phyloP scores from a whole-genome alignment of 164 flowering plant species.

The Tetrastigma voinierianum region DNA sequence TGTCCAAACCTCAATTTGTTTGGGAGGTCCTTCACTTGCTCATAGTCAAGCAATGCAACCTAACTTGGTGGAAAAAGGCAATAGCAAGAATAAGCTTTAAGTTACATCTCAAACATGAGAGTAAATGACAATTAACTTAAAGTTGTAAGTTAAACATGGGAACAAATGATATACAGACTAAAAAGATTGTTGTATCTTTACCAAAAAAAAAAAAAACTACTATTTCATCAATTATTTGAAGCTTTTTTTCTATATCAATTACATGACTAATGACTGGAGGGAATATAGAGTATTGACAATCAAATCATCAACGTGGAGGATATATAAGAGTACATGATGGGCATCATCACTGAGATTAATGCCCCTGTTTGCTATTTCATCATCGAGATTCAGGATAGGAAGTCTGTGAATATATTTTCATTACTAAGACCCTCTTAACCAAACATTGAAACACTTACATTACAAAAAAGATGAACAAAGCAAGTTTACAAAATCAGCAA shows the following conservation, averaged over 20 bases:
- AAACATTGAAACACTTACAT: conserved; percentile 16
- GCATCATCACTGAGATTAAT: conserved; percentile 67
- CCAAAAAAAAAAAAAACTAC: too few relatives aligned
- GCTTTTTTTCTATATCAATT: too few relatives aligned
- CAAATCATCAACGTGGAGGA: too few relatives aligned
- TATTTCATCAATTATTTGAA: too few relatives aligned
- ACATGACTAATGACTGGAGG: too few relatives aligned
- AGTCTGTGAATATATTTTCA: conserved; percentile 92
- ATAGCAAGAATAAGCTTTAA: background rate
- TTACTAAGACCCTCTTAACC: conserved; percentile 76
- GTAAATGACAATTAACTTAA: background rate
- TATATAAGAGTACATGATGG: too few relatives aligned
- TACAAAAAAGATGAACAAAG: background rate
- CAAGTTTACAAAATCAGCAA: background rate
- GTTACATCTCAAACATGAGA: background rate
- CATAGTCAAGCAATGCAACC: conserved; percentile 96
- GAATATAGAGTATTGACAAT: too few relatives aligned
- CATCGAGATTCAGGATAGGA: conserved; percentile 86
- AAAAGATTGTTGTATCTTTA: too few relatives aligned
- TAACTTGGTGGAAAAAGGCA: conserved; percentile 19
- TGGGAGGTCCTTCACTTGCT: conserved; percentile 97
- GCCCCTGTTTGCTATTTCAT: conserved; percentile 91
- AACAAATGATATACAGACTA: too few relatives aligned
- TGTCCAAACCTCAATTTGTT: conserved; percentile 79
- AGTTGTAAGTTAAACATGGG: too few relatives aligned